phyloP scores from a whole-genome alignment of 2,329 filamentous ascomycete genomes.

The Lecanicillium sp. region DNA sequence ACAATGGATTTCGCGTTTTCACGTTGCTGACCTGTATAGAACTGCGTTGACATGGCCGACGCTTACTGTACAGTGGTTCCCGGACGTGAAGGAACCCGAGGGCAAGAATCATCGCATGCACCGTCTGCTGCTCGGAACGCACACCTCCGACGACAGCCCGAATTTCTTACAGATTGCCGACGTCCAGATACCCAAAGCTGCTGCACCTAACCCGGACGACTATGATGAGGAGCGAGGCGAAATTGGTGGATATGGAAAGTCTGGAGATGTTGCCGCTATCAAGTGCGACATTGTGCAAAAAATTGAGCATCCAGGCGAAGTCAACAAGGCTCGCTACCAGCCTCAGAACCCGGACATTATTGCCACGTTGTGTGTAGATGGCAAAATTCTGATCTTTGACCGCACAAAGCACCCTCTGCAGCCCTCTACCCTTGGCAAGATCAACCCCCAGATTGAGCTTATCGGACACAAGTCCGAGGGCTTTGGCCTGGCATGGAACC shows the following conservation, averaged over 20 bases:
- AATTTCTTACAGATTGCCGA: conserved; percentile 96
- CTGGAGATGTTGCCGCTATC: conserved; percentile 60
- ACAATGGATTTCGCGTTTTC: conserved; percentile 4
- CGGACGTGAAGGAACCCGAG: conserved; percentile 81
- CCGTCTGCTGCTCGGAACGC: conserved; percentile 85
- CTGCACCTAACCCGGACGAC: conserved; percentile 66
- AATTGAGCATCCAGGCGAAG: conserved; percentile 92
- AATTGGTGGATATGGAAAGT: conserved; percentile 85
- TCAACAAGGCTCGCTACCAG: conserved; percentile 97
- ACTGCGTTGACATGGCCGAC: conserved; percentile 97
- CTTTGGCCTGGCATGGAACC: conserved; percentile 90
- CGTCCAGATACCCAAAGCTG: conserved; percentile 80
- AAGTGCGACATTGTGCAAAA: conserved; percentile 91
- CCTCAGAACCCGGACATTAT: conserved; percentile 97
- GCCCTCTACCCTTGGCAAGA: conserved; percentile 54
- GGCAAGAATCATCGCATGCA: conserved; percentile 85
- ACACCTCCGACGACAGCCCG: conserved; percentile 76
- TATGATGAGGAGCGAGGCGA: conserved; percentile 91
- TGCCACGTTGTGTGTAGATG: conserved; percentile 83
- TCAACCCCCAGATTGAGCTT: conserved; percentile 78
- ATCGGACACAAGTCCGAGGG: conserved; percentile 82
- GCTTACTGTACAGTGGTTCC: conserved; percentile 95
- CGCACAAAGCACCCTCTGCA: conserved; percentile 83
- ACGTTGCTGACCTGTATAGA: conserved; percentile 30
- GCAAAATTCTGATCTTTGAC: conserved; percentile 87